Conservation (phyloP, 768 basidiomycete genomes). For the Scleroderma citrinum region DNA sequence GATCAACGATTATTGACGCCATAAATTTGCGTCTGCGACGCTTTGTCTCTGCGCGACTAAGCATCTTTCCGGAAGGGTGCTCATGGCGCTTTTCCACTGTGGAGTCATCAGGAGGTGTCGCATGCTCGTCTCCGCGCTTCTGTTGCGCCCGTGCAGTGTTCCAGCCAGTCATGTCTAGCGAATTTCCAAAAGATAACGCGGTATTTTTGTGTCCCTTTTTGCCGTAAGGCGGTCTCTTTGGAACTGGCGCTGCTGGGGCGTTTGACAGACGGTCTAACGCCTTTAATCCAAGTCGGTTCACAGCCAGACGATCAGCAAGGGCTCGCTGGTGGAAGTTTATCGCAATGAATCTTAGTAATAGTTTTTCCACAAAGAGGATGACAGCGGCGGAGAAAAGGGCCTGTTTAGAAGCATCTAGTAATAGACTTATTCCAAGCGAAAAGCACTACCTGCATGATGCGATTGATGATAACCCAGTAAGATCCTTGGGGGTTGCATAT, state of each 20-base stretch:
- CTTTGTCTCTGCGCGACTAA: conserved; percentile 28
- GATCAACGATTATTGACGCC: conserved; percentile 65
- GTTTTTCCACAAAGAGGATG: conserved; percentile 46
- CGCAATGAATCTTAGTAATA: conserved; percentile 69
- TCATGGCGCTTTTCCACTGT: conserved; percentile 11
- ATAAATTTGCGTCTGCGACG: conserved; percentile 46
- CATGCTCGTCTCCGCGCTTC: conserved; percentile 7
- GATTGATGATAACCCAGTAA: conserved; percentile 67
- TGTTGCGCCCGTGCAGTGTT: conserved; percentile 9
- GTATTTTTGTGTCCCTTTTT: conserved; percentile 44
- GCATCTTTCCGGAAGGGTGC: conserved; percentile 13
- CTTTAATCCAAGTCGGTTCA: conserved; percentile 64
- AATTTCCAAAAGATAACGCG: conserved; percentile 31
- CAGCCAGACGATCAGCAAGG: conserved; percentile 63
- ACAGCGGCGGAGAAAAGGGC: conserved; percentile 40
- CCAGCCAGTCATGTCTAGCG: conserved; percentile 28
- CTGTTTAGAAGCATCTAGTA: conserved; percentile 18
- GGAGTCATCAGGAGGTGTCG: background rate
- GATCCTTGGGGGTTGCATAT: conserved; percentile 53
- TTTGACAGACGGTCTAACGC: conserved; percentile 70
- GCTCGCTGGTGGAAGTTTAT: conserved; percentile 78
- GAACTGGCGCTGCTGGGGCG: conserved; percentile 40
- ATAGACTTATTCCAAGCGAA: conserved; percentile 3
- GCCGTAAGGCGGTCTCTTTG: conserved; percentile 34
- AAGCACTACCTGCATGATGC: conserved; percentile 56